Conservation (phyloP, 345 rosid genomes). For the Schrenkiella parvula region DNA sequence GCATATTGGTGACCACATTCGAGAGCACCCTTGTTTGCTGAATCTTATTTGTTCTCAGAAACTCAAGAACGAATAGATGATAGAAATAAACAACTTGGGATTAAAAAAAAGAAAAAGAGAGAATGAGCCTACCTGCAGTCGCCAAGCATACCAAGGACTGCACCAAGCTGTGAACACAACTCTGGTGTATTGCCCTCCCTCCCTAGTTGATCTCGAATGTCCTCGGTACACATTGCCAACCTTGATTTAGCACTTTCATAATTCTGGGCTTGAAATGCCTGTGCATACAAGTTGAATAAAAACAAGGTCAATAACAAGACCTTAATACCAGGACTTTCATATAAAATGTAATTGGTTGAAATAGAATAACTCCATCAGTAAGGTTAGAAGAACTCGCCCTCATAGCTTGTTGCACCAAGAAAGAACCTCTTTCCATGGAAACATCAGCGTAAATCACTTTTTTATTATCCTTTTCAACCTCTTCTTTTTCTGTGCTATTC, state of each 20-base stretch:
- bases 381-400: slow-evolving; percentile 56
- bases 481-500: slow-evolving; percentile 42
- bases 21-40: neutral
- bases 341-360: neutral
- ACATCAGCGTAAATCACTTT: slow-evolving; percentile 85
- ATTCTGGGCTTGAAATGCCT: slow-evolving; percentile 88
- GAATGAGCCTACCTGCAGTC: slow-evolving; percentile 76
- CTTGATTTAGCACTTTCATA: slow-evolving; percentile 93
- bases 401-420: slow-evolving; percentile 97
- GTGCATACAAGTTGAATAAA: slow-evolving; percentile 17
- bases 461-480: slow-evolving; percentile 39
- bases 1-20: slow-evolving; percentile 1
- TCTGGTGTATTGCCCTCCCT: slow-evolving; percentile 71
- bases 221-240: slow-evolving; percentile 73
- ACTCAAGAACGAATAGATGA: neutral
- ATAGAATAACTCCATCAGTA: neutral
- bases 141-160: slow-evolving; percentile 97
- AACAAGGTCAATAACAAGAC: neutral
- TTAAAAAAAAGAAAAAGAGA: neutral
- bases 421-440: slow-evolving; percentile 92
- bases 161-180: slow-evolving; percentile 96
- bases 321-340: neutral
- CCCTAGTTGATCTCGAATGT: slow-evolving; percentile 69
- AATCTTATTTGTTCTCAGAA: neutral
- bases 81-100: neutral